Evolutionary conservation across 345 rosid species (phyloP).

Genomic region (Populus davidiana): DNA sequence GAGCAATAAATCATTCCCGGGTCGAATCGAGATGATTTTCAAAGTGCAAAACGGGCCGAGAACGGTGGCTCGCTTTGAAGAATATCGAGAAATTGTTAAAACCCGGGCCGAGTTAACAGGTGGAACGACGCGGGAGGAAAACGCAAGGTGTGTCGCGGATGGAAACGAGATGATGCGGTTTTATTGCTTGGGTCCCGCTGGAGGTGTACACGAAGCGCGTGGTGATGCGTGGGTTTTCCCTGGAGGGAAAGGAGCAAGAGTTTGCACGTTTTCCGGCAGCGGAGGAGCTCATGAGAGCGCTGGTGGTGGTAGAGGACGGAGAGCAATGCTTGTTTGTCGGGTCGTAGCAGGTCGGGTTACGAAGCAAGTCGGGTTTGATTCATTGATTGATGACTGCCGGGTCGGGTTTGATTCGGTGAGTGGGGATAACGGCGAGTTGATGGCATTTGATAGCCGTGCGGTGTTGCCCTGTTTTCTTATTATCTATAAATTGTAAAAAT

Average conservation of each 20-base stretch:
- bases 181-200: constrained; percentile 70
- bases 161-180: constrained; percentile 99
- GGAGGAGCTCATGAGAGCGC: constrained; percentile 75
- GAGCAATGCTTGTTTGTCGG: constrained; percentile 91
- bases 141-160: constrained; percentile 80
- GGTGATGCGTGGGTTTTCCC: constrained; percentile 60
- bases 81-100: constrained; percentile 76
- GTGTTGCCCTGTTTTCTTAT: constrained; percentile 94
- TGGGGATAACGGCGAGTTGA: constrained; percentile 74
- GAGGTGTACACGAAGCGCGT: constrained; percentile 12
- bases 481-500: constrained; percentile 80
- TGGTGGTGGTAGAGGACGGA: constrained; percentile 79
- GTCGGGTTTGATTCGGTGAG: constrained; percentile 85
- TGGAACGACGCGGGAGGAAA: constrained; percentile 49
- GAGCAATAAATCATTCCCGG: constrained; percentile 72
- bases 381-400: constrained; percentile 37
- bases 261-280: constrained; percentile 76
- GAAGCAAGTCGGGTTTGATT: constrained; percentile 41
- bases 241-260: constrained; percentile 53
- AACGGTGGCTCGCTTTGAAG: constrained; percentile 75
- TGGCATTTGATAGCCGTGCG: constrained; percentile 83
- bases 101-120: constrained; percentile 40
- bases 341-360: constrained; percentile 86
- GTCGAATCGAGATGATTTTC: constrained; percentile 80
- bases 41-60: constrained; percentile 81